phyloP scores from a whole-genome alignment of 2,329 filamentous ascomycete genomes.

The Claviceps maximensis region DNA sequence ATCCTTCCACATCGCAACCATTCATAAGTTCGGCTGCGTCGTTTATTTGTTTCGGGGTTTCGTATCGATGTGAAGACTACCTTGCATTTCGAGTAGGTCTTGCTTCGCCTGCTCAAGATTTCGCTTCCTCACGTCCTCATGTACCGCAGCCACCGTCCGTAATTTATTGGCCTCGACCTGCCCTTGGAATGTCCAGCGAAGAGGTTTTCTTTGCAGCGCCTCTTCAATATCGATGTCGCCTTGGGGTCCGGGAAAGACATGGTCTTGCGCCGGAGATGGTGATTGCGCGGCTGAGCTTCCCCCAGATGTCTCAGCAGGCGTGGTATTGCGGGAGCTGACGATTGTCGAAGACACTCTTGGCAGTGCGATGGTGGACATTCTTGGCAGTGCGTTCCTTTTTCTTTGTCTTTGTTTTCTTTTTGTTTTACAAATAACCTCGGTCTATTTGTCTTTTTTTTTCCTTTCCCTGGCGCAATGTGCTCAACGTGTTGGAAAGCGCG shows the following conservation, averaged over 20 bases:
- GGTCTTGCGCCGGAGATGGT: conserved; percentile 17
- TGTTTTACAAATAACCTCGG: no score
- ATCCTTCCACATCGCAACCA: no score
- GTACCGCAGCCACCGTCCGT: conserved; percentile 9
- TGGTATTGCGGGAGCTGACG: not conserved
- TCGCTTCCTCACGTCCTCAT: conserved; percentile 21
- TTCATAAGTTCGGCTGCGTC: no score
- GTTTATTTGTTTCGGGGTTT: not conserved
- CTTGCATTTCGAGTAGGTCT: conserved; percentile 28
- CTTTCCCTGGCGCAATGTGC: no score
- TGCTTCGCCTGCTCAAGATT: conserved; percentile 35
- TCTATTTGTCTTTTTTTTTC: no score
- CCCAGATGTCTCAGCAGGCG: not conserved
- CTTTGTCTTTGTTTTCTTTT: no score
- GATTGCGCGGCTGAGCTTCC: conserved; percentile 12
- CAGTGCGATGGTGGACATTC: not conserved
- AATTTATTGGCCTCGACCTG: conserved; percentile 20
- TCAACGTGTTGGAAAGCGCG: no score
- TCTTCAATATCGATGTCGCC: conserved; percentile 27
- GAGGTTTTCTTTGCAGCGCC: conserved; percentile 29
- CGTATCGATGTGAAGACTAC: conserved; percentile 4
- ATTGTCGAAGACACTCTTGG: not conserved
- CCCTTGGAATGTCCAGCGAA: conserved; percentile 27
- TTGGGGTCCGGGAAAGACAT: conserved; percentile 26
- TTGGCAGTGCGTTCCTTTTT: no score